Evolutionary conservation across 2,329 filamentous ascomycete genomes (phyloP), one percentile per base, ranked within the genome.

Genomic region (Phaeophleospora eucalypticola): DNA sequence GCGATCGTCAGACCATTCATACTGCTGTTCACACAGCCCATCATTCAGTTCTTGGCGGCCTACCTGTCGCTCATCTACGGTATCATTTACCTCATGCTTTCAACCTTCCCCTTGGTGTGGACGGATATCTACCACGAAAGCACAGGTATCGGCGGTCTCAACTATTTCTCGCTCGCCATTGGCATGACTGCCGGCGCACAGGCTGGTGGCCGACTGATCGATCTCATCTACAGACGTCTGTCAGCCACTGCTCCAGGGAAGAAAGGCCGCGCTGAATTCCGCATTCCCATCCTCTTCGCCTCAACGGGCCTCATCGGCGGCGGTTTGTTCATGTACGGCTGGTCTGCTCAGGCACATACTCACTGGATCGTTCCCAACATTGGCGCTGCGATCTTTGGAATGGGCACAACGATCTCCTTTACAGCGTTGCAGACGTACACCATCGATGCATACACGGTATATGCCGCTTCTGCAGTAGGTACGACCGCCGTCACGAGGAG

Each of bases 281-380:
- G 69, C 14, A 60, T 71, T 1, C 75, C 77, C 0, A 65, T 75
- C 0, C 75, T 83, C 65, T 73, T 80, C 46, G 64, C 75, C 14
- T 74, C 75, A 0, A 68, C 70, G 0, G 56, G 78, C 1, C 62
- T 78, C 3, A 69, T 81, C 2, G 76, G 79, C 0, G 57, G 71
- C 15, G 73, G 76, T 9, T 66, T 82, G 1, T 76, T 81, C 54
- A 73, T 73, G 65, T 82, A 81, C 56, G 79, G 78, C 16, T 82
- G 78, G 77, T 68, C 72, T 2, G 77, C 77, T 0, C 65, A 81
- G 36, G 66, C 71, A 14, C 59, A 33, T 15, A 38, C 48, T 10
- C 76, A 79, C 51, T 83, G 78, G 76, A 77, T 81, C 36, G 65
- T 80, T 6, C 79, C 79, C 0, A 78, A 83, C 45, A 67, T 83